Conservation (phyloP, 176 grass and related monocot species). For the Zoysia pacifica region DNA sequence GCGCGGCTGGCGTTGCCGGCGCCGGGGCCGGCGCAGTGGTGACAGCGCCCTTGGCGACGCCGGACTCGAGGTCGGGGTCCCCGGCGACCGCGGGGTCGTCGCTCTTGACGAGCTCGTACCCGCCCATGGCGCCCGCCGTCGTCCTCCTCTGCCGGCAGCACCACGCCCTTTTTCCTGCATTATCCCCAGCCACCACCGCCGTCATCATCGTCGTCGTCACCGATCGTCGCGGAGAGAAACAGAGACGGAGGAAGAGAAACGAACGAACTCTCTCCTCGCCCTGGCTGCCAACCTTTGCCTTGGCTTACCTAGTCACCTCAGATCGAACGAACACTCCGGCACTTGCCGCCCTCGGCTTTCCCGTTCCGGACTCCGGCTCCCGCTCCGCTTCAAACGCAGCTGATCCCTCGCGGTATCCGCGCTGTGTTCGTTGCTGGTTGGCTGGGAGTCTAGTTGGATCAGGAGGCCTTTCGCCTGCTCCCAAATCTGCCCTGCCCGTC, state of each 20-base stretch:
- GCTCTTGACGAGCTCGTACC: conserved; percentile 50
- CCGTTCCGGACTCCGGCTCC: neutral
- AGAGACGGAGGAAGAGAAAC: neutral
- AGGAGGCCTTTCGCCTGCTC: neutral
- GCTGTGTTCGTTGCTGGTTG: neutral
- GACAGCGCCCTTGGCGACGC: neutral
- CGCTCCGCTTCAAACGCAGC: conserved; percentile 3
- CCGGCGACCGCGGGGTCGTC: conserved; percentile 32
- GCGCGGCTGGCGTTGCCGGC: neutral
- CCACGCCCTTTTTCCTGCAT: conserved; percentile 18
- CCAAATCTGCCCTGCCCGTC: neutral
- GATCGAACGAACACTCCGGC: conserved; percentile 2
- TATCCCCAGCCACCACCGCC: neutral
- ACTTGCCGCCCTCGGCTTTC: neutral
- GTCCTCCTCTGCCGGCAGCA: conserved; percentile 40
- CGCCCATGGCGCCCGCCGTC: conserved; percentile 19
- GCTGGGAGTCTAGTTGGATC: neutral
- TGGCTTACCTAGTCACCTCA: neutral
- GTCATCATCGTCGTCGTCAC: neutral
- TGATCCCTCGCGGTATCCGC: neutral
- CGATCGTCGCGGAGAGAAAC: neutral
- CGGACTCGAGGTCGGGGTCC: conserved; percentile 38
- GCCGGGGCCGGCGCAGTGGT: neutral
- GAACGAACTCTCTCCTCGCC: neutral
- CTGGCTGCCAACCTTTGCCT: neutral